Evolutionary conservation across 2,329 filamentous ascomycete species (phyloP), one percentile per base, ranked within the genome.

Genomic region (Trichocomaceae sp.): DNA sequence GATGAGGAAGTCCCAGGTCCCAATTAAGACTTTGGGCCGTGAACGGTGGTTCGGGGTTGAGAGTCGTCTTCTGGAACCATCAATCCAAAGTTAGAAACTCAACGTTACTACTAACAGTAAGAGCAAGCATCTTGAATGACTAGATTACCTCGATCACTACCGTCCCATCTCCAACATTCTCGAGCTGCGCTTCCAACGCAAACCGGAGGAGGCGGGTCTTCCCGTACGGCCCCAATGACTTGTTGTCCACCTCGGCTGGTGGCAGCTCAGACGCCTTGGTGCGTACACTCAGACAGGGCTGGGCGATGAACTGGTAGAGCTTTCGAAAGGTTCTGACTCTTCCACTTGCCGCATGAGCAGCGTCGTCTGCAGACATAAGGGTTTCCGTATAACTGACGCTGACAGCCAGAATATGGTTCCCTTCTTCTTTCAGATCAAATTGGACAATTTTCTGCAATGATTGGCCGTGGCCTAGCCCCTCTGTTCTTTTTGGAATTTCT

Each of bases 321-420:
- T 97, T 97, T 61, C 92, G 79, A 68, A 97, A 97, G 9, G 90
- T 95, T 57, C 93, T 79, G 37, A 88, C 86, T 49, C 89, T 81
- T 4, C 79, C 80, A 54, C 51, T 47, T 2, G 77, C 78, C 20
- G 78, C 77, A 59, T 74, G 69, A 29, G 67, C 65, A 20, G 72
- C 72, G 35, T 70, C 69, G 0, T 70, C 68, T 4, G 23, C 23
- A 0, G 67, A 66, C 59, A 75, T 67, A 62, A 87, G 81, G 0
- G 88, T 90, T 72, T 97, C 92, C 53, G 90, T 95, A 73, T 97
- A 97, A 61, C 87, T 92, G 57, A 97, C 88, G 52, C 90, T 96
- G 57, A 97, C 91, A 6, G 89, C 90, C 7, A 99, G 79, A 12
- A 96, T 89, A 71, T 99, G 91, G 63, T 88, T 91, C 0, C 93